phyloP scores from a whole-genome alignment of 495 filamentous ascomycete genomes.

The Tuber indicum region DNA sequence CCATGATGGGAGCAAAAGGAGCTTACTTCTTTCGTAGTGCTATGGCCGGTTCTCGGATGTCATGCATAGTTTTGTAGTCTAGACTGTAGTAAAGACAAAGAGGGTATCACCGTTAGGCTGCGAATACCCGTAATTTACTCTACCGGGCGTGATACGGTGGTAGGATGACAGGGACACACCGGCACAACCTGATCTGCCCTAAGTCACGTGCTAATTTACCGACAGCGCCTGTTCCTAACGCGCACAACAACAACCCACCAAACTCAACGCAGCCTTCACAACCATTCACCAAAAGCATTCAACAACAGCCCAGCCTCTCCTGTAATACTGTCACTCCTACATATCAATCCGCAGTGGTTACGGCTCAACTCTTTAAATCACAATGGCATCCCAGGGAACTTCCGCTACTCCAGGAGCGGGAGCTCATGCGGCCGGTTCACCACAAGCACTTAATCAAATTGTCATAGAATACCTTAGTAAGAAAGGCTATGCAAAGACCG shows the following conservation, averaged over 20 bases:
- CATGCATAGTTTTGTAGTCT: too few species aligned
- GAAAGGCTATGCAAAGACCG: conserved; percentile 88
- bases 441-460: conserved; percentile 92
- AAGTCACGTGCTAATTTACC: background rate
- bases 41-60: too few species aligned
- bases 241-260: background rate
- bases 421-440: conserved; percentile 47
- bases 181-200: background rate
- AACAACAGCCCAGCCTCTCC: background rate
- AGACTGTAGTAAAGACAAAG: too few species aligned
- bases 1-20: too few species aligned
- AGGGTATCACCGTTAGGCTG: too few species aligned
- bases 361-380: background rate
- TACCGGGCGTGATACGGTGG: too few species aligned
- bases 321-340: background rate
- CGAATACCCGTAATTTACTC: too few species aligned
- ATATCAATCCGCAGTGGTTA: background rate
- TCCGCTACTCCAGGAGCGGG: conserved; percentile 28
- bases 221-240: background rate
- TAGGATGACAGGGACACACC: background rate
- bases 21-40: too few species aligned
- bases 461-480: conserved; percentile 95
- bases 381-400: conserved; percentile 30
- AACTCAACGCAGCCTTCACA: background rate
- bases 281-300: background rate